These are phyloP conservation scores for Boletellus deceptivus DNA, from an alignment of 1,284 basidiomycete species.

Conservation along the genomic window DNA sequence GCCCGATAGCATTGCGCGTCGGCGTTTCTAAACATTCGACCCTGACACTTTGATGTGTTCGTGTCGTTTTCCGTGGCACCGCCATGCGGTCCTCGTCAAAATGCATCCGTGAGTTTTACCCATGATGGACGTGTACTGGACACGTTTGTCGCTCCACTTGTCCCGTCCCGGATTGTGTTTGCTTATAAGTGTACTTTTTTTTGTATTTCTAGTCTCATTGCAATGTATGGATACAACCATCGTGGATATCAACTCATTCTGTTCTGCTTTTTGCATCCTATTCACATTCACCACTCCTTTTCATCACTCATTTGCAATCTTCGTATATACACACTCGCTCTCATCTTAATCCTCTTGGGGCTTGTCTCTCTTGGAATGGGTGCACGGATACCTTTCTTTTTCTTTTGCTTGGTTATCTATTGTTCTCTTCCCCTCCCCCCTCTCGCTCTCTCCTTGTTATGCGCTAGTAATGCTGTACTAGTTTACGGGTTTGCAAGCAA, in stretches of 20 bases:
- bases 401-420: not conserved
- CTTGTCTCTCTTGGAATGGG: not conserved
- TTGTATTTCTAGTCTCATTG: slow-evolving; percentile 15
- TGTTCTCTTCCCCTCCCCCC: not conserved
- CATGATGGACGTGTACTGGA: slow-evolving; percentile 1
- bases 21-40: slow-evolving; percentile 12
- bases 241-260: slow-evolving; percentile 4
- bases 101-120: slow-evolving; percentile 18
- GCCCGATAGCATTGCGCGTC: slow-evolving; percentile 7
- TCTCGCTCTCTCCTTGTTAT: no score
- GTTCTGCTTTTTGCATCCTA: not conserved
- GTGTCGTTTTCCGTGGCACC: not conserved
- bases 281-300: not conserved
- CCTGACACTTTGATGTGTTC: not conserved
- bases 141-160: not conserved
- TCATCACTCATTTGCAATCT: not conserved
- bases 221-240: slow-evolving; percentile 3
- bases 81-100: not conserved
- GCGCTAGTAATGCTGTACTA: no score
- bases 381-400: not conserved
- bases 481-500: no score
- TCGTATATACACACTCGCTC: not conserved
- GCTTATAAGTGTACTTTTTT: slow-evolving; percentile 14
- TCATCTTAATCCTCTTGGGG: not conserved
- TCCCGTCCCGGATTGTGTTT: not conserved